Conservation (phyloP, 768 basidiomycete genomes). For the Hysterangium stoloniferum region DNA sequence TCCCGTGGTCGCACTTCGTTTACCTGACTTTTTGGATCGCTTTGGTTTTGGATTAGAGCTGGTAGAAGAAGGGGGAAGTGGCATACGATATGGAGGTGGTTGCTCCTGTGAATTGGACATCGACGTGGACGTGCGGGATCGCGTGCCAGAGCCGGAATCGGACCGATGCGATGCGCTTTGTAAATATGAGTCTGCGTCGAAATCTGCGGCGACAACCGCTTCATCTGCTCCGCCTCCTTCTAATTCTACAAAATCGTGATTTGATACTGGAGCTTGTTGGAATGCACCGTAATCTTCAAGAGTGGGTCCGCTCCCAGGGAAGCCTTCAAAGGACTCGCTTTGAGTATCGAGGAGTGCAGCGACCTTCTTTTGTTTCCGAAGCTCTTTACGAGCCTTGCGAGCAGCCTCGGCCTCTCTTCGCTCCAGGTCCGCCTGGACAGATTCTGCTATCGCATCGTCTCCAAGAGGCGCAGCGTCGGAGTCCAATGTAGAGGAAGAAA, state of each 20-base stretch:
- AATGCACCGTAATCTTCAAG: conserved; percentile 24
- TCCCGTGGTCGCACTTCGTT: conserved; percentile 25
- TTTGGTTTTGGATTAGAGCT: conserved; percentile 3
- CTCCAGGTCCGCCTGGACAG: conserved; percentile 39
- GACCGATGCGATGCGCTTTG: conserved; percentile 25
- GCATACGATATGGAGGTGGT: conserved; percentile 18
- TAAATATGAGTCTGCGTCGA: conserved; percentile 50
- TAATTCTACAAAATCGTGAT: conserved; percentile 13
- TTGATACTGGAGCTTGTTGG: conserved; percentile 7
- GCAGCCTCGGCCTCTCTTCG: conserved; percentile 38
- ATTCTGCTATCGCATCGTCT: conserved; percentile 42
- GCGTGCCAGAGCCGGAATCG: conserved; percentile 48
- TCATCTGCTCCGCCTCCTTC: conserved; percentile 14
- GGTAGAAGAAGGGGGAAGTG: neutral
- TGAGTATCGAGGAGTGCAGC: conserved; percentile 29
- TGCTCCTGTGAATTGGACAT: conserved; percentile 19
- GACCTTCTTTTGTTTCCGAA: conserved; percentile 38
- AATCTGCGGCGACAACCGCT: conserved; percentile 36
- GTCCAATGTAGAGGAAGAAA: conserved; percentile 46
- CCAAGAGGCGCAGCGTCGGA: conserved; percentile 65
- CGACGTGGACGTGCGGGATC: conserved; percentile 53
- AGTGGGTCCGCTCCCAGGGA: conserved; percentile 44
- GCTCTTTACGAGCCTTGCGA: conserved; percentile 32
- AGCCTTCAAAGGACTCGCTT: conserved; percentile 52
- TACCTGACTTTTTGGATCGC: conserved; percentile 2